Evolutionary conservation across 2,329 filamentous ascomycete species (phyloP).

Genomic region (Aspergillus melleus): DNA sequence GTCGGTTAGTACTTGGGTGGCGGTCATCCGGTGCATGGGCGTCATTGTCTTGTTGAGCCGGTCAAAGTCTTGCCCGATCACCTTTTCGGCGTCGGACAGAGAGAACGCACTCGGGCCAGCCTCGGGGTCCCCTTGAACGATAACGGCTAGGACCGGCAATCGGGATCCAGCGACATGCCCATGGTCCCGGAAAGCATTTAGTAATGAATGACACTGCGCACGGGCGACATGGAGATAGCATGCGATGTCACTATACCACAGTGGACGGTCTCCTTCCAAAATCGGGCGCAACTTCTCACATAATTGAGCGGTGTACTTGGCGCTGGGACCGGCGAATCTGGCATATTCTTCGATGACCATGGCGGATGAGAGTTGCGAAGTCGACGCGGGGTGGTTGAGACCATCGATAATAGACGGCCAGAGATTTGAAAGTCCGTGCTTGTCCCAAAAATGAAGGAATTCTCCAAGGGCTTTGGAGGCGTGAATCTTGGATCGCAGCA

Average conservation of each 20-base stretch:
- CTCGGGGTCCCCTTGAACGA: constrained; percentile 90
- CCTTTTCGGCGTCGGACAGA: constrained; percentile 81
- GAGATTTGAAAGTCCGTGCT: constrained; percentile 50
- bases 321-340: constrained; percentile 46
- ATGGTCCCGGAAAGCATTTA: constrained; percentile 89
- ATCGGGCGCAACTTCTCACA: constrained; percentile 67
- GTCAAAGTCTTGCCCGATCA: constrained; percentile 82
- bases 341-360: constrained; percentile 89
- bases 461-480: constrained; percentile 84
- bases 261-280: constrained; percentile 77
- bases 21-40: constrained; percentile 82
- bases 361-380: constrained; percentile 79
- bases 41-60: constrained; percentile 84
- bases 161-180: constrained; percentile 75
- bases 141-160: constrained; percentile 78
- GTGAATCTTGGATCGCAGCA: constrained; percentile 86
- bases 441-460: constrained; percentile 76
- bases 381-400: constrained; percentile 73
- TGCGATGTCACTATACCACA: constrained; percentile 84
- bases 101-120: constrained; percentile 93
- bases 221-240: constrained; percentile 86
- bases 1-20: constrained; percentile 74
- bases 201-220: constrained; percentile 84
- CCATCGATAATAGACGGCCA: constrained; percentile 67
- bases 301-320: constrained; percentile 41